Evolutionary conservation across 805 yeast species (phyloP).

Genomic region (Starmera quercuum): DNA sequence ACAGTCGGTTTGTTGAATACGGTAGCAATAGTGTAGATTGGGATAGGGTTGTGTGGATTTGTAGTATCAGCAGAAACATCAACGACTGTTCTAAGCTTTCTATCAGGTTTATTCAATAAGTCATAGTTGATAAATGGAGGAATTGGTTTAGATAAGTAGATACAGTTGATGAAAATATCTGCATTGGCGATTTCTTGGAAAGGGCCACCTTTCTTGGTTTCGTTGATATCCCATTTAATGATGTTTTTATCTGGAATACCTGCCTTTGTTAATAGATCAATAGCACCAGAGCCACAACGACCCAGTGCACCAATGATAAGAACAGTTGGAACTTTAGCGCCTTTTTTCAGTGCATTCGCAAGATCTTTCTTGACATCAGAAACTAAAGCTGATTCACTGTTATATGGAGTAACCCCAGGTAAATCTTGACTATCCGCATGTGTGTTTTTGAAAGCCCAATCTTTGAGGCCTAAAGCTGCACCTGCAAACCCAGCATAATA

Average conservation of each 20-base stretch:
- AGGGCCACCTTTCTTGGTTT: constrained; percentile 96
- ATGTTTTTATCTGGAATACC: constrained; percentile 87
- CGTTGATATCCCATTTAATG: constrained; percentile 93
- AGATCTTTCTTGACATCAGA: constrained; percentile 59
- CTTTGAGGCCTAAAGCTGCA: constrained; percentile 91
- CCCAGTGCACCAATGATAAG: constrained; percentile 96
- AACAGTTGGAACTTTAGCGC: constrained; percentile 66
- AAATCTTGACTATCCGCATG: constrained; percentile 61
- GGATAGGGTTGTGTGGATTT: constrained; percentile 96
- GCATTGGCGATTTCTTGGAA: constrained; percentile 81
- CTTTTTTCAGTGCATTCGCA: constrained; percentile 48
- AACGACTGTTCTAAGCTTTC: constrained; percentile 86
- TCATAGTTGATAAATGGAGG: constrained; percentile 81
- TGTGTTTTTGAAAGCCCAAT: constrained; percentile 88
- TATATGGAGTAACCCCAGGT: constrained; percentile 76
- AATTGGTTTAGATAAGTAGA: constrained; percentile 87
- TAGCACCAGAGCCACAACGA: constrained; percentile 97
- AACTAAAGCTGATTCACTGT: constrained; percentile 69
- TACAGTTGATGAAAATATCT: constrained; percentile 93
- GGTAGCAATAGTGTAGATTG: constrained; percentile 86
- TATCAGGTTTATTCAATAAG: constrained; percentile 51
- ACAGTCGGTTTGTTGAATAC: constrained; percentile 90
- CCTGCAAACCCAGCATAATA: constrained; percentile 99
- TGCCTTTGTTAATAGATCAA: constrained; percentile 68
- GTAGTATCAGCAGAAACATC: constrained; percentile 99